Evolutionary conservation across 1,139 yeast genomes (phyloP).

Genomic region (Blastobotrys niveus): DNA sequence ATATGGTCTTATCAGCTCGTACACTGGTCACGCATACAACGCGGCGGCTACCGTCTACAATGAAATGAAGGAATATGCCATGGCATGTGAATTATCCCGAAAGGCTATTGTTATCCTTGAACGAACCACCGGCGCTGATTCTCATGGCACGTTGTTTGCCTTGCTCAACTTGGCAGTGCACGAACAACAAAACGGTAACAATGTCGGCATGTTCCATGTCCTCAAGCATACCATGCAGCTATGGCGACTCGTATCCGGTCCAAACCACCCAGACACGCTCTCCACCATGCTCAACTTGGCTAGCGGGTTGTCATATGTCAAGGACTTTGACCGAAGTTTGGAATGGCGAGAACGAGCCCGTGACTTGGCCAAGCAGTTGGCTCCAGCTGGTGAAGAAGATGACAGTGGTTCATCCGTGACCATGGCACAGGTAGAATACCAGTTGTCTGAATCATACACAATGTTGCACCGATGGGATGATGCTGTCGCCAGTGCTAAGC

Average conservation of each 20-base stretch:
- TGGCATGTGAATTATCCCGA: slow-evolving; percentile 66
- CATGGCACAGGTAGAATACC: slow-evolving; percentile 55
- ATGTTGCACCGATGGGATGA: slow-evolving; percentile 48
- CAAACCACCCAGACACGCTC: slow-evolving; percentile 61
- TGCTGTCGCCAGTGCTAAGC: slow-evolving; percentile 49
- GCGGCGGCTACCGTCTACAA: slow-evolving; percentile 62
- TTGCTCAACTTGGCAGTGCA: slow-evolving; percentile 69
- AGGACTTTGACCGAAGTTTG: slow-evolving; percentile 44
- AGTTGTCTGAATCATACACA: slow-evolving; percentile 61
- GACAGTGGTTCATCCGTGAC: slow-evolving; percentile 58
- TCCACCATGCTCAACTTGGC: slow-evolving; percentile 64
- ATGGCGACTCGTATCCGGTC: slow-evolving; percentile 51
- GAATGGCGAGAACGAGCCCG: slow-evolving; percentile 48
- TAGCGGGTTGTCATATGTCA: slow-evolving; percentile 50
- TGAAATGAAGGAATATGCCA: slow-evolving; percentile 50
- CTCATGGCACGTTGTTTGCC: slow-evolving; percentile 67
- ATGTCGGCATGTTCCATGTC: slow-evolving; percentile 56
- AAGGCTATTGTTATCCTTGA: slow-evolving; percentile 71
- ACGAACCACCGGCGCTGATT: slow-evolving; percentile 74
- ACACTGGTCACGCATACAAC: slow-evolving; percentile 66
- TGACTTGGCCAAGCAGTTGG: slow-evolving; percentile 40
- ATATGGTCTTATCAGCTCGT: slow-evolving; percentile 74
- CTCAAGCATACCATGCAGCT: slow-evolving; percentile 55
- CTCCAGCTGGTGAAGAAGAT: not conserved
- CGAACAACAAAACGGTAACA: slow-evolving; percentile 58